A percentile compares a stretch with the other conserved stretches of the same genome.
These are phyloP conservation scores for Chaetomium fimeti DNA, from an alignment of 495 filamentous ascomycete species.

Conservation along the genomic window DNA sequence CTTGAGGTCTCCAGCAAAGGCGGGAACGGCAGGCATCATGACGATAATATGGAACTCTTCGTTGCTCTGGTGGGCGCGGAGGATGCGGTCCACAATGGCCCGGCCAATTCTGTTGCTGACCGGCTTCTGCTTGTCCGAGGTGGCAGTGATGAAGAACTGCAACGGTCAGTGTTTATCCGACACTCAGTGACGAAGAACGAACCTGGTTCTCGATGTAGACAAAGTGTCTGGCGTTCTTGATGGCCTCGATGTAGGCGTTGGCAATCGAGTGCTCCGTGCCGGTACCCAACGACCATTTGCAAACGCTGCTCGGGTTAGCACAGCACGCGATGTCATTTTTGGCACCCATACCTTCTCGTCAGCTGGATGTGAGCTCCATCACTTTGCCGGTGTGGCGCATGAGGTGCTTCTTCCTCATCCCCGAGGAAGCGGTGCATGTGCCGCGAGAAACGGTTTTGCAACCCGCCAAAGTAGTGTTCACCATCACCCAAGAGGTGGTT, in stretches of 20 bases:
- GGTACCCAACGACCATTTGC: slow-evolving; percentile 70
- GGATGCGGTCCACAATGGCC: slow-evolving; percentile 83
- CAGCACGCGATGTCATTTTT: background rate
- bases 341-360: slow-evolving; percentile 39
- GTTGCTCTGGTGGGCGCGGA: slow-evolving; percentile 67
- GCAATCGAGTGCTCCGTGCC: slow-evolving; percentile 79
- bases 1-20: slow-evolving; percentile 83
- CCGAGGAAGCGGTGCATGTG: slow-evolving; percentile 39
- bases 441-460: slow-evolving; percentile 48
- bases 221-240: slow-evolving; percentile 77
- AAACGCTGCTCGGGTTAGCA: slow-evolving; percentile 46
- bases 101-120: slow-evolving; percentile 85
- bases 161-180: background rate
- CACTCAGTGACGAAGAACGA: background rate
- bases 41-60: slow-evolving; percentile 84
- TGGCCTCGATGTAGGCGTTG: slow-evolving; percentile 83
- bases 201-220: slow-evolving; percentile 93
- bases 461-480: slow-evolving; percentile 42
- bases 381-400: background rate
- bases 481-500: slow-evolving; percentile 26
- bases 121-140: slow-evolving; percentile 68
- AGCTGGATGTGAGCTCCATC: slow-evolving; percentile 43
- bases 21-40: slow-evolving; percentile 83
- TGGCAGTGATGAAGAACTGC: slow-evolving; percentile 91
- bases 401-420: slow-evolving; percentile 26